Base-by-base conservation (phyloP, 352 stramenopile genomes). In the Phytophthora cryptogea region DNA sequence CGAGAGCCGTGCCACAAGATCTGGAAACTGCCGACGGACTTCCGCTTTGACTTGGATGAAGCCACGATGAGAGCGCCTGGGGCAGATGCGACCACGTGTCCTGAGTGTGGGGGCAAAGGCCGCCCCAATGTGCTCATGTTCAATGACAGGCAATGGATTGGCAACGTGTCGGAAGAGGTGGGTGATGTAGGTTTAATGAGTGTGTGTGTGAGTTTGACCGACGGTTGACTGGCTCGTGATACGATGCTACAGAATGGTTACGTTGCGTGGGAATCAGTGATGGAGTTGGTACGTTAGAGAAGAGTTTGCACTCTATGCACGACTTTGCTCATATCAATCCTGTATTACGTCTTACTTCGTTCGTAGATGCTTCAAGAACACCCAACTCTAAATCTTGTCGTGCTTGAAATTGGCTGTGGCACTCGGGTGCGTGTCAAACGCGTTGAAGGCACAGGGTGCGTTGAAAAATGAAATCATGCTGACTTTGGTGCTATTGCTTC, bases 61-160 rank as follows among this genome's bases (percentile, higher is more conserved):
- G 31, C 39, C 35, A 92, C 89, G 0, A 96, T 96, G 87, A 70
- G 59, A 45, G 72, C 81, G 13, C 59, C 74, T 17, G 69, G 76
- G 5, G 61, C 56, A 5, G 26, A 61, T 6, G 45, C 78, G 8
- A 68, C 70, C 5, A 78, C 58, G 26, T 93, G 82, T 57, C 72
- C 20, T 7, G 53, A 74, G 8, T 97, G 90, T 61, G 63, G 74
- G 8, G 74, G 74, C 7, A 76, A 83, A 35, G 83, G 72, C 0
- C 85, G 91, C 10, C 91, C 91, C 0, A 95, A 94, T 42, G 85
- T 97, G 23, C 74, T 97, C 11, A 97, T 97, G 91, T 97, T 97
- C 55, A 76, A 88, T 33, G 91, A 97, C 67, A 83, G 76, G 37
- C 78, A 83, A 14, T 96, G 87, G 89, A 77, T 94, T 30, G 67